These are phyloP conservation scores for Salix purpurea DNA, from an alignment of 345 rosid genomes.

Conservation along the genomic window DNA sequence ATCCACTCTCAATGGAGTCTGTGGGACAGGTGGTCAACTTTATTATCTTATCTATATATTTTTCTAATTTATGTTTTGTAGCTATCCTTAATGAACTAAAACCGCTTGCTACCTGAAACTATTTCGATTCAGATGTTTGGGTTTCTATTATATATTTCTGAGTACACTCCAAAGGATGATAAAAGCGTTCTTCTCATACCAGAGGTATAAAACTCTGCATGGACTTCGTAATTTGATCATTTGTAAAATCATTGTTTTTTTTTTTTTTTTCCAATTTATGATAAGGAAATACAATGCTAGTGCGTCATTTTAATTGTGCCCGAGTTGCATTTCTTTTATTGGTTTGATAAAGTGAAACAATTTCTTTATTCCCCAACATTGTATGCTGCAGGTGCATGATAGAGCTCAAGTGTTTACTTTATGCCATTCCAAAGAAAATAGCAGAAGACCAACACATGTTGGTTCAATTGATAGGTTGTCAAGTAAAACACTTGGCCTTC, in stretches of 20 bases:
- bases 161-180: conserved; percentile 39
- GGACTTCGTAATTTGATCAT: neutral
- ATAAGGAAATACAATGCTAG: neutral
- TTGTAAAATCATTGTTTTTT: neutral
- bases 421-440: conserved; percentile 42
- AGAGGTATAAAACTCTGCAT: conserved; percentile 40
- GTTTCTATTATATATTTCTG: conserved; percentile 61
- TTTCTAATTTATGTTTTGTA: neutral
- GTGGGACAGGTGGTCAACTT: conserved; percentile 58
- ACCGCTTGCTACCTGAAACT: conserved; percentile 8
- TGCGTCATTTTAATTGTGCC: neutral
- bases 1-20: conserved; percentile 78
- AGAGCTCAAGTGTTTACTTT: conserved; percentile 78
- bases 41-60: neutral
- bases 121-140: conserved; percentile 66
- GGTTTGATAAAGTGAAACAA: neutral
- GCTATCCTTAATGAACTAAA: neutral
- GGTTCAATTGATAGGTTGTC: conserved; percentile 79
- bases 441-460: conserved; percentile 39
- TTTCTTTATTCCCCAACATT: conserved; percentile 1
- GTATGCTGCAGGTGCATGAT: conserved; percentile 68
- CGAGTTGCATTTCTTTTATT: neutral
- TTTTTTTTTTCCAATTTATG: neutral
- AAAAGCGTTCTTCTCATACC: conserved; percentile 54
- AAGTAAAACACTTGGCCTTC: conserved; percentile 52